Base-by-base conservation (phyloP, 148 eudicot species). In the Heliosperma pusillum region DNA sequence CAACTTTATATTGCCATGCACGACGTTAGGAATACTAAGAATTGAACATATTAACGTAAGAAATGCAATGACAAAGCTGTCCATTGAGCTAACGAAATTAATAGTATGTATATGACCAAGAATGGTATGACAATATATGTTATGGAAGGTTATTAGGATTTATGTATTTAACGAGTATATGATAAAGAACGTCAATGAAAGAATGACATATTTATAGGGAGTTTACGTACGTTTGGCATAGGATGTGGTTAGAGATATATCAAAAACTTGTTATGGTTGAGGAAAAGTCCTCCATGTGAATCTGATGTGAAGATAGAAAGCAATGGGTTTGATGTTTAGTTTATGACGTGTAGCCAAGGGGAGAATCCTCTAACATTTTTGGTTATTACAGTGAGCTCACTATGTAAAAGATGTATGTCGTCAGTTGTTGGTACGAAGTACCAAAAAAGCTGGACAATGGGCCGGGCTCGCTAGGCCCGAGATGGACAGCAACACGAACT, bases 1-100 rank as follows among this genome's bases (percentile, higher is more conserved):
- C 27, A 78, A 55, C 63, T 67, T 59, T 29, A 76, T 20, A 45
- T 72, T 70, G 36, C 88, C 83, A 78, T 80, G 84, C 56, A 80
- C 73, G 71, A 73, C 24, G 65, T 45, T 22, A 65, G 44, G 11
- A 40, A 42, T 17, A 27, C 59, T 62, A 62, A 13, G 42, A 36
- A 29, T 44, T 71, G 56, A 53, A 44, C 56, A 71, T 27, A 76
- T 19, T 58, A 80, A 62, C 2, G 68, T 62, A 56, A 75, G 33
- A 63, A 62, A 19, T 75, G 12, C 4, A 42, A 76, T 21, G 44
- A 65, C 16, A 45, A 42, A 6, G 1, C 20, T 71, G 59, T 71
- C 73, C 72, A 71, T 75, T 20, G 52, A 25, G 26, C 3, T 0
- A 33, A 44, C 17, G 5, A 11, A 59, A 27, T 3, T n/a, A 33